A percentile compares a stretch with the other conserved stretches of the same genome.
Evolutionary conservation across 768 basidiomycete species (phyloP).

Genomic region (Hortiboletus campestris): DNA sequence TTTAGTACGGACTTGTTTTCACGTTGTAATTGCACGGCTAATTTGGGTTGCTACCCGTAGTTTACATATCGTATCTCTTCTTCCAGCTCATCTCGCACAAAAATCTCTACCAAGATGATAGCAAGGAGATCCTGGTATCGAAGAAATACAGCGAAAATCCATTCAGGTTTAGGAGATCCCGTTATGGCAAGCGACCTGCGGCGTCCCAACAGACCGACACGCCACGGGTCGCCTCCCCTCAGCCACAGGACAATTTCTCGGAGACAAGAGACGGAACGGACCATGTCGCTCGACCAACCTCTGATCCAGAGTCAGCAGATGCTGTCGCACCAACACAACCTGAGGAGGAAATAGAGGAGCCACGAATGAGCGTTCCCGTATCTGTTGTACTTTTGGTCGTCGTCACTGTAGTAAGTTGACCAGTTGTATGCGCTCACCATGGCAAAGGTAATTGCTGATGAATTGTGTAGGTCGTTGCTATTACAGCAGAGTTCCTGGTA

Average conservation of each 20-base stretch:
- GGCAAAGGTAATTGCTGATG: not conserved
- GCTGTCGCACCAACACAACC: not conserved
- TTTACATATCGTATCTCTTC: slow-evolving; percentile 67
- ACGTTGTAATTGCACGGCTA: not conserved
- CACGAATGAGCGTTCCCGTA: slow-evolving; percentile 53
- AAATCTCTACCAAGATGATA: slow-evolving; percentile 56
- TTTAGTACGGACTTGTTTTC: slow-evolving; percentile 48
- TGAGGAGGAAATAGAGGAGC: slow-evolving; percentile 38
- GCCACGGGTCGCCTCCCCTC: not conserved
- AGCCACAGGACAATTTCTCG: not conserved
- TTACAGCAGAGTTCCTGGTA: slow-evolving; percentile 67
- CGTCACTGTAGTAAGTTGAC: slow-evolving; percentile 59
- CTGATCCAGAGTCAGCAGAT: slow-evolving; percentile 13
- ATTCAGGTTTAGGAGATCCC: slow-evolving; percentile 21
- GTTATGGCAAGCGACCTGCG: slow-evolving; percentile 5
- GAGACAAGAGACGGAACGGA: not conserved
- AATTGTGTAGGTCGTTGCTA: slow-evolving; percentile 45
- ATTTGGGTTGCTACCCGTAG: slow-evolving; percentile 33
- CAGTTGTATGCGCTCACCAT: not conserved
- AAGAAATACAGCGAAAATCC: slow-evolving; percentile 43
- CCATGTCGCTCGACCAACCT: not conserved
- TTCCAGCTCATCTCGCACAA: slow-evolving; percentile 82
- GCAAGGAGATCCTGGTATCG: slow-evolving; percentile 38
- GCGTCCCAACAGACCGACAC: slow-evolving; percentile 1
- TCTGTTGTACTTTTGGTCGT: slow-evolving; percentile 49